Evolutionary conservation across 2,329 filamentous ascomycete species (phyloP).

Genomic region (Bipolaris zeicola): DNA sequence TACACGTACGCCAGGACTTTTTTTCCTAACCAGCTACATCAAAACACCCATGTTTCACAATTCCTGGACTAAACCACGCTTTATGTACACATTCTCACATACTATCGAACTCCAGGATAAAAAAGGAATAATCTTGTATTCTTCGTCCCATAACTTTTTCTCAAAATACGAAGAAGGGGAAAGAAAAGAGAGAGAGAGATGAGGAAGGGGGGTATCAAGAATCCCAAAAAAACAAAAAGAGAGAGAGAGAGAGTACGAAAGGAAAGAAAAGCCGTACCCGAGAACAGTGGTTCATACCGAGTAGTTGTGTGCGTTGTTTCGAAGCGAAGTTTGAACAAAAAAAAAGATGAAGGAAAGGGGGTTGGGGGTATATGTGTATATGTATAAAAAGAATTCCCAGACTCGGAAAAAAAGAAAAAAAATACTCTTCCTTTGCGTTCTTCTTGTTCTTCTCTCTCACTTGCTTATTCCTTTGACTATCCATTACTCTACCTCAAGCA

Average conservation of each 20-base stretch:
- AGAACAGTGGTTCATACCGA: neutral
- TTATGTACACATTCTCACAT: neutral
- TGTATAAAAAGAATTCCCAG: neutral
- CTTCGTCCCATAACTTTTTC: no score
- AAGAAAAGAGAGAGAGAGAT: neutral
- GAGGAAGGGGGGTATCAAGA: neutral
- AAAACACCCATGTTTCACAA: no score
- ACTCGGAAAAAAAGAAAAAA: neutral
- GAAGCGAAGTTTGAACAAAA: neutral
- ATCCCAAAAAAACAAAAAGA: neutral
- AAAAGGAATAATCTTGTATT: neutral
- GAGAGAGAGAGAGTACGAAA: neutral
- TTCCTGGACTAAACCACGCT: no score
- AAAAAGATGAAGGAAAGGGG: neutral
- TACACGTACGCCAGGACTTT: no score
- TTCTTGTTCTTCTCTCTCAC: neutral
- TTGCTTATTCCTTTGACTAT: neutral
- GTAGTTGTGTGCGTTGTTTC: neutral
- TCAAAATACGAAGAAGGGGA: neutral
- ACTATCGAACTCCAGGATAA: neutral
- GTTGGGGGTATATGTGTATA: neutral
- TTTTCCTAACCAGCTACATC: no score
- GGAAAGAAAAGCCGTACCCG: neutral
- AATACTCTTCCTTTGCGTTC: neutral
- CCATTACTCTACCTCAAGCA: neutral